phyloP scores from a whole-genome alignment of 805 yeast species.

The Schizosaccharomyces osmophilus region DNA sequence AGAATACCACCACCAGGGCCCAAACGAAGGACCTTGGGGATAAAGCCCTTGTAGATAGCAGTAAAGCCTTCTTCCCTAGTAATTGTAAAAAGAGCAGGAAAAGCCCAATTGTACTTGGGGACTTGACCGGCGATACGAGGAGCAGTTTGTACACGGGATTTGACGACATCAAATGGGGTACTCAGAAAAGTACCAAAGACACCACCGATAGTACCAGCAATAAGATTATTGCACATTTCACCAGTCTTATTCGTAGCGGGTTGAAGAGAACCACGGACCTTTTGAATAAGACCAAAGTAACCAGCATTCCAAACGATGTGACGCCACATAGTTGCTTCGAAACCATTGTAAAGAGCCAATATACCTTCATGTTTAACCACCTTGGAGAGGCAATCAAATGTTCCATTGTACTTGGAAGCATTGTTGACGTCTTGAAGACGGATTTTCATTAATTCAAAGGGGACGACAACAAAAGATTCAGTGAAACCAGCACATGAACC shows the following conservation, averaged over 20 bases:
- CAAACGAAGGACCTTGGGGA: conserved; percentile 87
- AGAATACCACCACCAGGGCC: conserved; percentile 99
- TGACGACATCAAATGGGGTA: conserved; percentile 89
- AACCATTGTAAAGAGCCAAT: conserved; percentile 71
- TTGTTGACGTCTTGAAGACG: conserved; percentile 76
- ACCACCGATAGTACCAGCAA: conserved; percentile 92
- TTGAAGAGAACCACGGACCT: conserved; percentile 59
- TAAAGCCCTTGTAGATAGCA: conserved; percentile 84
- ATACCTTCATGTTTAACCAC: conserved; percentile 56
- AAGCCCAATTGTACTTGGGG: conserved; percentile 79
- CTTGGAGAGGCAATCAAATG: conserved; percentile 53
- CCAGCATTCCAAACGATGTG: conserved; percentile 95
- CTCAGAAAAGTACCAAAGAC: conserved; percentile 83
- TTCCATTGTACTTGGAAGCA: conserved; percentile 40
- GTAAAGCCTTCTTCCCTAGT: conserved; percentile 75
- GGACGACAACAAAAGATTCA: conserved; percentile 90
- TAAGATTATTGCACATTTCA: conserved; percentile 63
- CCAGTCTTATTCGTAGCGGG: conserved; percentile 43
- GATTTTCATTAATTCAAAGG: conserved; percentile 86
- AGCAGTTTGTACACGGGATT: conserved; percentile 76
- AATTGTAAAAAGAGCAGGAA: conserved; percentile 51
- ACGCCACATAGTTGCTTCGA: conserved; percentile 94
- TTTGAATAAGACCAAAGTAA: conserved; percentile 84
- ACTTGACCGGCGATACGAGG: conserved; percentile 42
- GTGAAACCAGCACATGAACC: conserved; percentile 98